Percentiles rank a stretch among this genome's conserved stretches.
Conservation (phyloP, 2,329 filamentous ascomycete species). For the Phialophora expanda region DNA sequence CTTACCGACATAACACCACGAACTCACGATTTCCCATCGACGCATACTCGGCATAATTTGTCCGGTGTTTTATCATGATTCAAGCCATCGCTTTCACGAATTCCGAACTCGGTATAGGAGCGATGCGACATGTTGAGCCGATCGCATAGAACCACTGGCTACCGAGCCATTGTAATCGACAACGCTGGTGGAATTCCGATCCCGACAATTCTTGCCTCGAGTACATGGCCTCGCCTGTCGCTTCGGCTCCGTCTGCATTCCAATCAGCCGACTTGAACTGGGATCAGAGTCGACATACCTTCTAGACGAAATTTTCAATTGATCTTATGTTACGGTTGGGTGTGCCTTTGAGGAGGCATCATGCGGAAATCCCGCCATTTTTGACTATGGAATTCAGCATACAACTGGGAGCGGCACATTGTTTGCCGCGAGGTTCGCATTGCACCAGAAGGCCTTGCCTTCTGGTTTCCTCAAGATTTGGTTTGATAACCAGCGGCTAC, state of each 20-base stretch:
- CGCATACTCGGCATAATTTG: constrained; percentile 15
- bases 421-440: constrained; percentile 4
- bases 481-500: constrained; percentile 30
- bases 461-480: constrained; percentile 9
- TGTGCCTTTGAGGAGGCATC: background rate
- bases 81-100: constrained; percentile 22
- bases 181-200: background rate
- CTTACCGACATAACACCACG: background rate
- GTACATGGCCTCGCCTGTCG: constrained; percentile 12
- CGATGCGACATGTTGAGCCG: constrained; percentile 23
- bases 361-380: background rate
- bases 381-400: constrained; percentile 2
- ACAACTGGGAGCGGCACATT: background rate
- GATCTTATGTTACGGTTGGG: background rate
- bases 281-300: background rate
- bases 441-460: background rate
- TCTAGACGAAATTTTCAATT: constrained; percentile 7
- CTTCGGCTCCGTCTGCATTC: background rate
- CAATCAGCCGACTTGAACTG: constrained; percentile 19
- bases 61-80: constrained; percentile 29
- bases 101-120: constrained; percentile 33
- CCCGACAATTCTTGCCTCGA: background rate
- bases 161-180: background rate
- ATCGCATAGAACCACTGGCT: constrained; percentile 24
- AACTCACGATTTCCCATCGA: background rate